Evolutionary conservation across 306 rosid genomes (phyloP), one percentile per base, ranked within the genome.

Genomic region (Prunus campanulata): DNA sequence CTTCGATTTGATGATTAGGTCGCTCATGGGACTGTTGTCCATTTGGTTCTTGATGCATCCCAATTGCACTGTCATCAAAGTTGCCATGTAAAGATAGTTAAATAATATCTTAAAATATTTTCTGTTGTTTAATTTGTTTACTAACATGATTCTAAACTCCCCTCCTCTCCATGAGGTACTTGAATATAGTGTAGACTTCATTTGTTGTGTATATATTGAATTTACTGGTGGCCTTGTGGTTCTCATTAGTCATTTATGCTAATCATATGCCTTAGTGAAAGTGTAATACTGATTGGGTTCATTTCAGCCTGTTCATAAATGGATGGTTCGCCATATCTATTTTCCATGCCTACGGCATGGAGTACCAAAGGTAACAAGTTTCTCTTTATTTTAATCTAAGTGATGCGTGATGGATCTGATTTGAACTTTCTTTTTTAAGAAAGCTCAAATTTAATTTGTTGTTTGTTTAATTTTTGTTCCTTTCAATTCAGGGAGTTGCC

Each of bases 271-370:
- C 25, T 10, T 1, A 19, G 70, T 63, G n/a, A 3, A 48, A 48
- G 73, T 68, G 61, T 47, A 51, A 15, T 27, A 74, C 22, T 74
- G 16, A 74, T 61, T 48, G 46, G 66, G 49, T 61, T 71, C 46
- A 14, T 65, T 80, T 71, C 91, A 96, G 99, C 99, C 99, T 79
- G 98, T 96, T 79, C 97, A 96, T 85, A 96, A 87, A 79, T 96
- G 99, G 99, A 92, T 96, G 98, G 71, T 92, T 78, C 99, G 99
- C 44, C 99, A 96, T 82, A 71, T 96, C 69, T 96, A 91, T 79
- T 86, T 92, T 77, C 99, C 99, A 68, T 96, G 99, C 85, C 66
- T 96, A 72, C 83, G 92, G 22, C 71, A 79, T 44, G 99, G 99
- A 50, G 76, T 96, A 49, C 93, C 97, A 7, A 96, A 88, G 99